A percentile compares a stretch with the other conserved stretches of the same genome.
phyloP scores from a whole-genome alignment of 1,284 basidiomycete species.

The Malassezia caprae region DNA sequence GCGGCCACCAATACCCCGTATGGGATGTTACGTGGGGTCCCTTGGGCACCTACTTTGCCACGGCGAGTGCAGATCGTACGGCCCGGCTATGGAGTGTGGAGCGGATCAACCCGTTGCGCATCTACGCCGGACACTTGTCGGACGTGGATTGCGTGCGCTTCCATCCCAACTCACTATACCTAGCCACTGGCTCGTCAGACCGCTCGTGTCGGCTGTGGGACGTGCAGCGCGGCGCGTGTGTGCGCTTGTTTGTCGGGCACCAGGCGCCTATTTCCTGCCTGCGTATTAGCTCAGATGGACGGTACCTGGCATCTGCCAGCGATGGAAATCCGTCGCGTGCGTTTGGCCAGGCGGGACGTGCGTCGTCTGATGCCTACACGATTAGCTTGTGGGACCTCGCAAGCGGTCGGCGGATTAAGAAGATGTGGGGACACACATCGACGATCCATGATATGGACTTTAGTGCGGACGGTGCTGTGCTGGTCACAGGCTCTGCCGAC shows the following conservation, averaged over 20 bases:
- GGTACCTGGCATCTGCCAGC: conserved; percentile 73
- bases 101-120: conserved; percentile 69
- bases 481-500: conserved; percentile 81
- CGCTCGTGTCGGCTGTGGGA: conserved; percentile 95
- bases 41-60: conserved; percentile 95
- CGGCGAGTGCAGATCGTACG: conserved; percentile 82
- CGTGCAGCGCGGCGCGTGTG: conserved; percentile 84
- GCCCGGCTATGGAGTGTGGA: conserved; percentile 95
- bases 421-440: conserved; percentile 85
- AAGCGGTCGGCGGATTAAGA: conserved; percentile 83
- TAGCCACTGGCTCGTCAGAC: conserved; percentile 92
- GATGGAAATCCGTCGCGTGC: conserved; percentile 24
- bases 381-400: conserved; percentile 96
- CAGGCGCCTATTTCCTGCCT: conserved; percentile 78
- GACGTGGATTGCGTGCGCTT: conserved; percentile 95
- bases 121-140: conserved; percentile 90
- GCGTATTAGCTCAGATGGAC: conserved; percentile 83
- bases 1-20: conserved; percentile 91
- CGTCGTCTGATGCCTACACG: conserved; percentile 62
- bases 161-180: conserved; percentile 93
- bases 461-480: conserved; percentile 75
- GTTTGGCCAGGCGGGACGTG: conserved; percentile 20
- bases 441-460: conserved; percentile 83
- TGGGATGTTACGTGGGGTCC: conserved; percentile 99
- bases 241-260: conserved; percentile 91